Base-by-base conservation (phyloP, 352 stramenopile genomes). In the Plasmopara muralis region DNA sequence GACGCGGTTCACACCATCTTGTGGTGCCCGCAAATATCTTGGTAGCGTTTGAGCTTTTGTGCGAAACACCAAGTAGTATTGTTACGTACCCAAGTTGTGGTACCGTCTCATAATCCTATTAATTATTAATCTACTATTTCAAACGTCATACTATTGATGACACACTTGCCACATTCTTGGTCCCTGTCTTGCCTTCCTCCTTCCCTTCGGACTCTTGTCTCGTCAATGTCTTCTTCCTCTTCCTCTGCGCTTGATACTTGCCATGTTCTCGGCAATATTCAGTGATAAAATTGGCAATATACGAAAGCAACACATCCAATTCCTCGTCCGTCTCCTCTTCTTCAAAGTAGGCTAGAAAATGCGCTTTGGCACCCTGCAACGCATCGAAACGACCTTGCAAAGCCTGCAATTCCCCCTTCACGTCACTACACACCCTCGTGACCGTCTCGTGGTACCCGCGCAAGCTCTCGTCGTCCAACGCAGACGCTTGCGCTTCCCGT, bases 281-380 rank as follows among this genome's bases (percentile, higher is more conserved):
- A 18, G 39, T 66, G 6, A 72, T 87, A 48, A 90, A 93, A 37
- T 79, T 84, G 0, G 79, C 77, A 46, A 93, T 85, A 53, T 87
- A 68, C 16, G 66, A 68, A 8, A 90, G 66, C 46, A 93, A 43
- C 45, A 87, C 74, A 45, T 93, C 77, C 40, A 93, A 50, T 50
- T 89, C 77, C 43, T 93, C 81, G 29, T 80, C 71, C 2, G 75
- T 86, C 16, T 86, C 82, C 47, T 90, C 75, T 53, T 93, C 82
- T 59, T 89, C 82, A 50, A 93, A 89, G 53, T 90, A 90, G 48
- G 88, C 70, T 9, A 93, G 63, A 50, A 90, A 90, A 12, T 74
- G 66, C 7, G 60, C 55, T 79, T 90, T 93, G 28, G 68, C 71
- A 9, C 70, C 60, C n/a, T 77, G 61, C 39, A 89, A 52, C 46